A percentile compares a stretch with the other conserved stretches of the same genome.
Conservation (phyloP, 257 asterid genomes). For the Nicotiana knightiana region DNA sequence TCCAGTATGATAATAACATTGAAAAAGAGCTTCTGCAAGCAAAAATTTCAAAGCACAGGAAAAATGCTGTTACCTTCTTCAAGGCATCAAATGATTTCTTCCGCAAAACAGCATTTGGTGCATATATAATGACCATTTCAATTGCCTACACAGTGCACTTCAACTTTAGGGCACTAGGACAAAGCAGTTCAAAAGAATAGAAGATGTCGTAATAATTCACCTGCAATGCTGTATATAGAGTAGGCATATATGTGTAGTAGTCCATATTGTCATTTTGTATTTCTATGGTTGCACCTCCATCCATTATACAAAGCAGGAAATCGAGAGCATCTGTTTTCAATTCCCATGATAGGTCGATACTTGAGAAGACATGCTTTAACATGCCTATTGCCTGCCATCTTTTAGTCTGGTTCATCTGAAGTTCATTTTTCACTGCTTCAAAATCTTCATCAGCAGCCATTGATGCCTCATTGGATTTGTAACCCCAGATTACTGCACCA, state of each 20-base stretch:
- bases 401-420: constrained; percentile 51
- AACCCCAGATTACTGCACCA: constrained; percentile 78
- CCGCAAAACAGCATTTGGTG: constrained; percentile 55
- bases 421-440: constrained; percentile 43
- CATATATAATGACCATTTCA: constrained; percentile 66
- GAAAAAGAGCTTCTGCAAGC: neutral
- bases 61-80: constrained; percentile 41
- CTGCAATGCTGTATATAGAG: constrained; percentile 62
- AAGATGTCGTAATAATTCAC: constrained; percentile 27
- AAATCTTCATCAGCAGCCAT: constrained; percentile 58
- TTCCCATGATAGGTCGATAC: constrained; percentile 48
- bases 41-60: constrained; percentile 14
- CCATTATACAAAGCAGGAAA: constrained; percentile 57
- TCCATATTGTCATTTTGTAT: constrained; percentile 33
- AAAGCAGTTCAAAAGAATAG: constrained; percentile 13
- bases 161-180: constrained; percentile 13
- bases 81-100: constrained; percentile 58
- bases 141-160: constrained; percentile 44
- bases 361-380: constrained; percentile 52
- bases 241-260: constrained; percentile 36
- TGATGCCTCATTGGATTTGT: constrained; percentile 55
- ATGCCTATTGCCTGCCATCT: constrained; percentile 79
- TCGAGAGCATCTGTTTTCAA: constrained; percentile 52
- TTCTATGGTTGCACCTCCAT: constrained; percentile 30
- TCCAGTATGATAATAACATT: neutral